These are phyloP conservation scores for Liquidambar formosana DNA, from an alignment of 164 flowering plant species.

Conservation along the genomic window DNA sequence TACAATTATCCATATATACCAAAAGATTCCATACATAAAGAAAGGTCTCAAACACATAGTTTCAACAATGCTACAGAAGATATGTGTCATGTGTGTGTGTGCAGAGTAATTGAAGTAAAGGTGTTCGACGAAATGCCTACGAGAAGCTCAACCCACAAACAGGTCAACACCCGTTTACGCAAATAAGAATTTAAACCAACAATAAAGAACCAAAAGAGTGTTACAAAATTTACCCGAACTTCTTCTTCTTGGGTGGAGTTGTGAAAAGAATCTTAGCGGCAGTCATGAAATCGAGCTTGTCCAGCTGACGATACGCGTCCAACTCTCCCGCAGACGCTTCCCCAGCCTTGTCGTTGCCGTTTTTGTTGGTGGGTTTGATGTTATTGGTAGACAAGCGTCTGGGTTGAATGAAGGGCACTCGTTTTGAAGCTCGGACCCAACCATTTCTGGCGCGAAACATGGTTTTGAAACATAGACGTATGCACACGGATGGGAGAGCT, in stretches of 20 bases:
- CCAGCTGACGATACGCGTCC: conserved; percentile 51
- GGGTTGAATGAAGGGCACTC: not conserved
- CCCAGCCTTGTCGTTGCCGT: not conserved
- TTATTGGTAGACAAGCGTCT: conserved; percentile 15
- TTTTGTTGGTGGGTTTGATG: not conserved
- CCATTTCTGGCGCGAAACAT: conserved; percentile 18
- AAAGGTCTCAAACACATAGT: no score
- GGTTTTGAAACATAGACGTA: not conserved
- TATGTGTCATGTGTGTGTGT: not conserved
- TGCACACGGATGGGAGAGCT: not conserved
- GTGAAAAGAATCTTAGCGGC: conserved; percentile 80
- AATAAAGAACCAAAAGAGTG: not conserved
- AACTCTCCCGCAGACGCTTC: conserved; percentile 16
- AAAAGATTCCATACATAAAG: no score
- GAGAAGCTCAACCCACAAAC: not conserved
- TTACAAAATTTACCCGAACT: conserved; percentile 60
- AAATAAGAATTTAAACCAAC: not conserved
- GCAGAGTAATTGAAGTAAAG: not conserved
- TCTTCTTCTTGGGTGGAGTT: conserved; percentile 56
- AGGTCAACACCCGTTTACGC: not conserved
- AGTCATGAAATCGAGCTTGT: conserved; percentile 78
- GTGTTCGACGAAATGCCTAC: conserved; percentile 32
- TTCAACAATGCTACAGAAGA: no score
- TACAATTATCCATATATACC: not conserved
- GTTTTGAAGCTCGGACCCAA: conserved; percentile 7